A percentile compares a stretch with the other conserved stretches of the same genome.
phyloP scores from a whole-genome alignment of 2,329 filamentous ascomycete genomes.

The Penicillium occitanis region DNA sequence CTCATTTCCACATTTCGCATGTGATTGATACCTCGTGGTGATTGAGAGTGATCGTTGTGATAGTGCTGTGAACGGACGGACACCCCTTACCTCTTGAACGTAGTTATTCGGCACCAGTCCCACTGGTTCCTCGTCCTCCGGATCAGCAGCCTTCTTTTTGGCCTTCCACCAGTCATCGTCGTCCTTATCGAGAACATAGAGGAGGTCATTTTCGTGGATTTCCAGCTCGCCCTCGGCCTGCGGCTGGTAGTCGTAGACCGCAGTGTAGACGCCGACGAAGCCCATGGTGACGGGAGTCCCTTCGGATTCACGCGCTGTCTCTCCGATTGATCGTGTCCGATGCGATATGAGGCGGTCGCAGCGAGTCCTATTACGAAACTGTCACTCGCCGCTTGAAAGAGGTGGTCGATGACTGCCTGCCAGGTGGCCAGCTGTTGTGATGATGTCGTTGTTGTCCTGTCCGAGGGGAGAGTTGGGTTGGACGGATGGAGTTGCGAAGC shows the following conservation, averaged over 20 bases:
- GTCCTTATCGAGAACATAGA: conserved; percentile 81
- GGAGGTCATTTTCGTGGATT: conserved; percentile 80
- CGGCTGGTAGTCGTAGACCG: conserved; percentile 88
- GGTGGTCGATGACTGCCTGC: conserved; percentile 8
- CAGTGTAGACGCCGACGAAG: conserved; percentile 87
- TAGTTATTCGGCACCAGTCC: conserved; percentile 94
- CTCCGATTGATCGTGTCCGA: background rate
- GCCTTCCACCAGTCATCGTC: conserved; percentile 93
- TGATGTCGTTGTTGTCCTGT: conserved; percentile 10
- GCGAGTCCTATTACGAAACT: background rate
- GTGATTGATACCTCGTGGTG: too few species aligned
- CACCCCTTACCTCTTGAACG: conserved; percentile 74
- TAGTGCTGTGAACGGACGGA: conserved; percentile 3
- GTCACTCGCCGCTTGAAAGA: background rate
- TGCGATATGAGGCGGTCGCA: background rate
- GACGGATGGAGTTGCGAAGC: conserved; percentile 11
- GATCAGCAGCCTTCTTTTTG: conserved; percentile 83
- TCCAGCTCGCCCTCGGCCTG: conserved; percentile 82
- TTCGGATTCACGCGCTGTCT: conserved; percentile 5
- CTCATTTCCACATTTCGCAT: background rate
- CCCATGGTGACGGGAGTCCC: conserved; percentile 60
- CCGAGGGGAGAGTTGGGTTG: background rate
- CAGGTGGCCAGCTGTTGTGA: conserved; percentile 8
- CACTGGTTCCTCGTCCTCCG: conserved; percentile 87
- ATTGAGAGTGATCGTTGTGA: background rate